Conservation (phyloP, 2,329 filamentous ascomycete species). For the Claviceps pazoutovae region DNA sequence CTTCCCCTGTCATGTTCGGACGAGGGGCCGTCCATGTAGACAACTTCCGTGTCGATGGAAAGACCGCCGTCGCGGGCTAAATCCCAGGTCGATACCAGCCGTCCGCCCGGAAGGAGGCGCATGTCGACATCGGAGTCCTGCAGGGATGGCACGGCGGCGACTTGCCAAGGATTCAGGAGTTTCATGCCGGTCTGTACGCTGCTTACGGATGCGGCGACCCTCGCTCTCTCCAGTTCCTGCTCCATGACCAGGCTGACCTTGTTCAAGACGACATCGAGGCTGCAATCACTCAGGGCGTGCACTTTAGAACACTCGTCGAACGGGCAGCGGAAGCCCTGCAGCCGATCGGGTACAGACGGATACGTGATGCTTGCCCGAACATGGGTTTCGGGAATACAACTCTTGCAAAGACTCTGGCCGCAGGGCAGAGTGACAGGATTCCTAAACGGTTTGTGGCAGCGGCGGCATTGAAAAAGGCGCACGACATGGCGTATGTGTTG, state of each 20-base stretch:
- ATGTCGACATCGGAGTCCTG: constrained; percentile 18
- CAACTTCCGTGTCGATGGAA: constrained; percentile 39
- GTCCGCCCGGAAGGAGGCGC: constrained; percentile 36
- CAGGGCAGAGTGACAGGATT: constrained; percentile 68
- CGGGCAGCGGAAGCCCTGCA: constrained; percentile 62
- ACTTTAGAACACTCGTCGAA: constrained; percentile 51
- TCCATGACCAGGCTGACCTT: constrained; percentile 53
- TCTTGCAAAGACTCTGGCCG: constrained; percentile 61
- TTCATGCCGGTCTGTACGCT: constrained; percentile 25
- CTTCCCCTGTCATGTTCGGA: not conserved
- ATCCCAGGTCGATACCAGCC: constrained; percentile 51
- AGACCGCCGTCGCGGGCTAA: constrained; percentile 50
- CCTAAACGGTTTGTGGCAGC: constrained; percentile 54
- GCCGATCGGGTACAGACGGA: constrained; percentile 51
- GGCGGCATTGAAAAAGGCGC: constrained; percentile 62
- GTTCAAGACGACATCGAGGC: constrained; percentile 59
- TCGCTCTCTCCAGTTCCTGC: constrained; percentile 33
- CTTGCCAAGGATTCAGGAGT: constrained; percentile 23
- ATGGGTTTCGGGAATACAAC: constrained; percentile 56
- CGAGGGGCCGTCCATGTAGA: constrained; percentile 25
- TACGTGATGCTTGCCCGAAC: constrained; percentile 61
- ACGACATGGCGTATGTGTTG: constrained; percentile 26
- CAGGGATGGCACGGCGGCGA: constrained; percentile 27
- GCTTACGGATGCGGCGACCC: constrained; percentile 13
- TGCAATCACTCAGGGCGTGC: constrained; percentile 66